Percentiles rank a stretch among this genome's conserved stretches.
phyloP scores from a whole-genome alignment of 352 stramenopile species.

The Phytophthora quininea region DNA sequence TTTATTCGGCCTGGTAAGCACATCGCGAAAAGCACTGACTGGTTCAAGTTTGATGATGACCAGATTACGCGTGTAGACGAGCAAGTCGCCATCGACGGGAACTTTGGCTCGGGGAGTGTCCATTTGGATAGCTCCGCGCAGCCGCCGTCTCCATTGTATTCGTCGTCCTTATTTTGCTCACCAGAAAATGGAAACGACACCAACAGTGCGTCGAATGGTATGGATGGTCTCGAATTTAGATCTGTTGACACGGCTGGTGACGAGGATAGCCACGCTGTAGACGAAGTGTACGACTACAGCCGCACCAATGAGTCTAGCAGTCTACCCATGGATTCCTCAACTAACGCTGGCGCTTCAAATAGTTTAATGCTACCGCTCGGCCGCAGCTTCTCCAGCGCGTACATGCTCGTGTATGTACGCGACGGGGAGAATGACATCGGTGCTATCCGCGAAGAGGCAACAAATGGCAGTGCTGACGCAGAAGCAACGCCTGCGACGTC shows the following conservation, averaged over 20 bases:
- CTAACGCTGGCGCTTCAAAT: constrained; percentile 24
- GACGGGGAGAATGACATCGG: constrained; percentile 76
- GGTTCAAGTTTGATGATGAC: constrained; percentile 89
- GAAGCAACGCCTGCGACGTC: constrained; percentile 6
- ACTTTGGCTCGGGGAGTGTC: constrained; percentile 60
- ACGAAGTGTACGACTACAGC: constrained; percentile 57
- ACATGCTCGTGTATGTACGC: constrained; percentile 90
- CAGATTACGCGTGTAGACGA: constrained; percentile 82
- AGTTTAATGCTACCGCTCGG: constrained; percentile 62
- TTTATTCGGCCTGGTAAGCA: constrained; percentile 86
- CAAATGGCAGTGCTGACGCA: neutral
- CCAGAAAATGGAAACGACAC: constrained; percentile 40
- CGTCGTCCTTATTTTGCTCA: constrained; percentile 52
- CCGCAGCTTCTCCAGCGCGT: constrained; percentile 82
- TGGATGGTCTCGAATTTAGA: constrained; percentile 49
- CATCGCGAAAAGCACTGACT: constrained; percentile 63
- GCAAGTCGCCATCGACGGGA: constrained; percentile 74
- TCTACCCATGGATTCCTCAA: constrained; percentile 5
- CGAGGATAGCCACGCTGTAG: constrained; percentile 11
- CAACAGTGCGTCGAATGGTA: constrained; percentile 23
- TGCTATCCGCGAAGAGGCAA: constrained; percentile 45
- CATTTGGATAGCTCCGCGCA: constrained; percentile 18
- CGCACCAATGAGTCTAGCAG: constrained; percentile 28
- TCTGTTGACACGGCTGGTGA: constrained; percentile 39
- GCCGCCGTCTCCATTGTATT: constrained; percentile 58